Conservation (phyloP, 441 rosid species). For the Adansonia madagascariensis region DNA sequence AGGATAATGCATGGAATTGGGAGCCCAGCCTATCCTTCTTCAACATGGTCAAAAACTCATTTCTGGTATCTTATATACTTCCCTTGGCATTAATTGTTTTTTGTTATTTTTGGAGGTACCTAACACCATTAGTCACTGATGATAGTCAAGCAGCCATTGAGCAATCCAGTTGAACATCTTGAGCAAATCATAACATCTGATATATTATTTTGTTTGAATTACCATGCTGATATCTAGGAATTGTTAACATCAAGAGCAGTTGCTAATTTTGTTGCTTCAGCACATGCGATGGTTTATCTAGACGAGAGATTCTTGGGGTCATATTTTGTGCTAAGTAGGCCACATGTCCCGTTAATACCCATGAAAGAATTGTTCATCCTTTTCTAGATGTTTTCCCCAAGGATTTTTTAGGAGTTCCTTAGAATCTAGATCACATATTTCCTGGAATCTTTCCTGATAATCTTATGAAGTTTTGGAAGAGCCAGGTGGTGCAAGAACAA, state of each 20-base stretch:
- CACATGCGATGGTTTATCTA: not conserved
- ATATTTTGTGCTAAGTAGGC: not conserved
- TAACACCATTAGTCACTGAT: not conserved
- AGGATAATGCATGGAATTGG: constrained; percentile 94
- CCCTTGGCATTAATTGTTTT: not conserved
- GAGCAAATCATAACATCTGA: constrained; percentile 11
- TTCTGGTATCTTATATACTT: constrained; percentile 67
- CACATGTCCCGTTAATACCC: not conserved
- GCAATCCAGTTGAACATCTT: not conserved
- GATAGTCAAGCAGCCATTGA: constrained; percentile 7
- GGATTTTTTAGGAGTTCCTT: not conserved
- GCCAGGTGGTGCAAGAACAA: not conserved
- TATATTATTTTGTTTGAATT: constrained; percentile 13
- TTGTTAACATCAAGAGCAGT: not conserved
- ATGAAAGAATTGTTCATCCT: not conserved
- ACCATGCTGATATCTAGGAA: not conserved
- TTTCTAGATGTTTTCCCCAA: not conserved
- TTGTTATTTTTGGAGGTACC: not conserved
- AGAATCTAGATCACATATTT: not conserved
- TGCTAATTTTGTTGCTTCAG: not conserved
- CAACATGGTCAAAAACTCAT: constrained; percentile 84
- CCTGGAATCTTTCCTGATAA: not conserved
- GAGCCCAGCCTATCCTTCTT: constrained; percentile 84
- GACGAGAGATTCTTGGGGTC: not conserved
- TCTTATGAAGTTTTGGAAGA: constrained; percentile 1